Evolutionary conservation across 345 rosid genomes (phyloP), one percentile per base, ranked within the genome.

Genomic region (Moricandia arvensis): DNA sequence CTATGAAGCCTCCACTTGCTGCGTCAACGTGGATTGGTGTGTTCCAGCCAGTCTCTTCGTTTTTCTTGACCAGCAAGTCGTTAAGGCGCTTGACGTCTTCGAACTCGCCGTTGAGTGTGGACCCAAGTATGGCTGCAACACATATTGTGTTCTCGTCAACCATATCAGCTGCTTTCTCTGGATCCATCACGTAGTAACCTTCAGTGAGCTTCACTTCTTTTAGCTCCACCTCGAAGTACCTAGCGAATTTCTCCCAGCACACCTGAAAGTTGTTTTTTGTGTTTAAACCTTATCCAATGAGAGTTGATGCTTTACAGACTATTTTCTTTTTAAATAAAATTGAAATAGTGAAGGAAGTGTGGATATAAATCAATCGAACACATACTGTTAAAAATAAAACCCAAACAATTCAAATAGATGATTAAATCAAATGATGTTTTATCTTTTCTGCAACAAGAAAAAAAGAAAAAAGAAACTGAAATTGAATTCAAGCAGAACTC

Each of bases 111-210:
- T 90, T 93, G 51, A 93, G 90, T 13, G 98, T 93, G 1, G 98
- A 93, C 0, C 97, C 98, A 33, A 93, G 83, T 29, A 93, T 91
- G 6, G 97, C 96, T 18, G 96, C 98, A 0, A 93, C 97, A 66
- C 98, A 93, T 62, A 91, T 93, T n/a, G 98, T 93, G 88, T 93
- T 93, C 80, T 93, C 98, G 34, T 93, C 98, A 2, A 93, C 98
- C 90, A 91, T 80, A 51, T 93, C 96, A 41, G 85, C 98, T 41
- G 97, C 98, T 75, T 91, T 82, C 11, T 10, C 93, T 1, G 97
- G 98, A 83, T 93, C 97, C 98, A 93, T 89, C 10, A 94, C 98
- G 33, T 91, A 94, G 86, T 90, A 94, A 1, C 93, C 97, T 63
- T 93, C 97, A 6, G 63, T 85, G 13, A 93, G 85, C 72, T 93